phyloP scores from a whole-genome alignment of 2,329 filamentous ascomycete genomes.

The Fusarium succisae region DNA sequence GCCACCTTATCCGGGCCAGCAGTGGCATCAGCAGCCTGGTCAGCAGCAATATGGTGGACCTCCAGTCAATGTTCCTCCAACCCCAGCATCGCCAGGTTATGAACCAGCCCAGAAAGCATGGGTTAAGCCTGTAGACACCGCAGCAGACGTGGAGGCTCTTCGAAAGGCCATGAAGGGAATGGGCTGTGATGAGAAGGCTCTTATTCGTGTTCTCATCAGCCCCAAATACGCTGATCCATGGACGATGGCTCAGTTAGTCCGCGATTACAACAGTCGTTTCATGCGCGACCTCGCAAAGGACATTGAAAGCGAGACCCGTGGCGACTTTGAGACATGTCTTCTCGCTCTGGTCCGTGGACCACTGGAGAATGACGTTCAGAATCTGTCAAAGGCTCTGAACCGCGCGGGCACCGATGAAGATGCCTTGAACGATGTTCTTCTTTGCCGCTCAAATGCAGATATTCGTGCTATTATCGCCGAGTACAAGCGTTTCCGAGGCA shows the following conservation, averaged over 20 bases:
- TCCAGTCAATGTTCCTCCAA: slow-evolving; percentile 26
- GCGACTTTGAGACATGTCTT: slow-evolving; percentile 44
- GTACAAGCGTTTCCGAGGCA: slow-evolving; percentile 42
- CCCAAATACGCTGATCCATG: slow-evolving; percentile 47
- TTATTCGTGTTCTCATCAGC: slow-evolving; percentile 44
- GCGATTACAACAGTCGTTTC: slow-evolving; percentile 48
- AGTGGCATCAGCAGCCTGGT: slow-evolving; percentile 35
- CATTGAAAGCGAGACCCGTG: slow-evolving; percentile 47
- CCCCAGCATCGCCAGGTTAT: slow-evolving; percentile 44
- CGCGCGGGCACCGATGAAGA: slow-evolving; percentile 47
- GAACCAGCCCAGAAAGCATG: slow-evolving; percentile 42
- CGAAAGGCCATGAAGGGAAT: slow-evolving; percentile 50
- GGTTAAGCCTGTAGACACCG: slow-evolving; percentile 43
- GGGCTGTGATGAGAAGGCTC: slow-evolving; percentile 46
- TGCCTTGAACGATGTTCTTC: slow-evolving; percentile 47
- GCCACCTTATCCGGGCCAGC: slow-evolving; percentile 18
- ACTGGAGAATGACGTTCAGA: slow-evolving; percentile 45
- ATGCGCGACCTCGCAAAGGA: slow-evolving; percentile 47
- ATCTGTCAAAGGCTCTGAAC: slow-evolving; percentile 45
- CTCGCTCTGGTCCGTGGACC: slow-evolving; percentile 46
- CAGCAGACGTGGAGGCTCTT: slow-evolving; percentile 43
- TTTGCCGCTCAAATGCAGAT: slow-evolving; percentile 50
- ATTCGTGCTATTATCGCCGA: slow-evolving; percentile 46
- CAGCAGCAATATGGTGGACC: slow-evolving; percentile 9
- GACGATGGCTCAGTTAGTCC: slow-evolving; percentile 45